Conservation (phyloP, 805 yeast genomes). For the Priceomyces carsonii region DNA sequence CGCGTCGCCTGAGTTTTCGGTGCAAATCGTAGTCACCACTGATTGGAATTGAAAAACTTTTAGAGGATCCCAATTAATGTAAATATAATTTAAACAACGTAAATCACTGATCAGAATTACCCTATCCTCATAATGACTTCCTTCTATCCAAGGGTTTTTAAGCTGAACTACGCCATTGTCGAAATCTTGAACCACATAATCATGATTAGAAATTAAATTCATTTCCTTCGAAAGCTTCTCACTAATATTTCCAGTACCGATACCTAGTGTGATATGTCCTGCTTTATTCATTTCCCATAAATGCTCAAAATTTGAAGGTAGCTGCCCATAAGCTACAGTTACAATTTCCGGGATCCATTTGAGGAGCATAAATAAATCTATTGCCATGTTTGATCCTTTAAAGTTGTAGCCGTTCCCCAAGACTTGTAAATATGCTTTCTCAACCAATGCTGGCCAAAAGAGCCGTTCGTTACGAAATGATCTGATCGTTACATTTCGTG, state of each 20-base stretch:
- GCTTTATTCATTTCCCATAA: constrained; percentile 25
- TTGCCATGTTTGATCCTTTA: constrained; percentile 74
- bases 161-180: constrained; percentile 14
- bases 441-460: constrained; percentile 72
- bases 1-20: background rate
- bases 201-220: constrained; percentile 60
- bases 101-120: constrained; percentile 20
- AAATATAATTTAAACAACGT: constrained; percentile 48
- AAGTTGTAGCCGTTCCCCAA: constrained; percentile 60
- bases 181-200: constrained; percentile 55
- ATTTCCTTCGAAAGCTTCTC: constrained; percentile 29
- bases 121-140: constrained; percentile 14
- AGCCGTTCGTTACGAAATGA: constrained; percentile 34
- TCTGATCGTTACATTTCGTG: constrained; percentile 32
- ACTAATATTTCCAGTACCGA: constrained; percentile 64
- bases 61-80: constrained; percentile 65
- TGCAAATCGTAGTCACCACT: constrained; percentile 22
- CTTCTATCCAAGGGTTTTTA: constrained; percentile 40
- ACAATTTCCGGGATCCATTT: constrained; percentile 74
- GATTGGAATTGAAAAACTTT: constrained; percentile 22
- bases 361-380: constrained; percentile 62
- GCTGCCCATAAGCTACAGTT: constrained; percentile 36
- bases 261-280: constrained; percentile 51
- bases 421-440: constrained; percentile 70
- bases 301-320: constrained; percentile 20